A percentile compares a stretch with the other conserved stretches of the same genome.
phyloP scores from a whole-genome alignment of 179 eudicot genomes.

The Gypsophila paniculata region DNA sequence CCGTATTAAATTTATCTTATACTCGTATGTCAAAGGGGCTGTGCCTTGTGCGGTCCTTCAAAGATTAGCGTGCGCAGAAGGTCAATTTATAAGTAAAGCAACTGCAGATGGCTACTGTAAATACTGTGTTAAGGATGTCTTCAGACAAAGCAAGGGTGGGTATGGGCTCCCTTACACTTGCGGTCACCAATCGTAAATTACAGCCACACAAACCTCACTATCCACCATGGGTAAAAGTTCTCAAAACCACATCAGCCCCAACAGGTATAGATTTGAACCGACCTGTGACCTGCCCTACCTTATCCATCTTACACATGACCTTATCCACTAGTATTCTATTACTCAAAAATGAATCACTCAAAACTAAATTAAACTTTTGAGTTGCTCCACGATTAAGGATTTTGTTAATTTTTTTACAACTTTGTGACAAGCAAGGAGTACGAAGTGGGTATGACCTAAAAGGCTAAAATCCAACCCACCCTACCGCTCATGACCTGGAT shows the following conservation, averaged over 20 bases:
- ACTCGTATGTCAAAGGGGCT: background rate
- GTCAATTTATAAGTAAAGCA: conserved; percentile 3
- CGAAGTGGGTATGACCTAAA: too few relatives aligned
- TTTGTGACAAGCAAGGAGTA: too few relatives aligned
- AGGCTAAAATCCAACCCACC: too few relatives aligned
- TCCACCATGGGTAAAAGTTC: background rate
- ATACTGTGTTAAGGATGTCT: background rate
- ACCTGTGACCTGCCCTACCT: background rate
- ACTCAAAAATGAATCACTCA: background rate
- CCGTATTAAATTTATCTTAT: too few relatives aligned
- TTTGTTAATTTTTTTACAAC: background rate
- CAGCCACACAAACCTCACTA: background rate
- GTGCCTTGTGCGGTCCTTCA: background rate
- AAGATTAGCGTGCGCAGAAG: background rate
- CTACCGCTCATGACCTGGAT: too few relatives aligned
- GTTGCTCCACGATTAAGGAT: background rate
- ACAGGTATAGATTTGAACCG: background rate
- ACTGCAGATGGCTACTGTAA: background rate
- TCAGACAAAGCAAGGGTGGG: background rate
- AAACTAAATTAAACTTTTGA: too few relatives aligned
- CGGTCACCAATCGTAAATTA: background rate
- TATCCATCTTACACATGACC: background rate
- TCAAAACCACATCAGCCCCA: background rate
- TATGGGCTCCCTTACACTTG: background rate
- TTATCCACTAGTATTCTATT: background rate